phyloP scores from a whole-genome alignment of 257 asterid species.

The Oldenlandia corymbosa region DNA sequence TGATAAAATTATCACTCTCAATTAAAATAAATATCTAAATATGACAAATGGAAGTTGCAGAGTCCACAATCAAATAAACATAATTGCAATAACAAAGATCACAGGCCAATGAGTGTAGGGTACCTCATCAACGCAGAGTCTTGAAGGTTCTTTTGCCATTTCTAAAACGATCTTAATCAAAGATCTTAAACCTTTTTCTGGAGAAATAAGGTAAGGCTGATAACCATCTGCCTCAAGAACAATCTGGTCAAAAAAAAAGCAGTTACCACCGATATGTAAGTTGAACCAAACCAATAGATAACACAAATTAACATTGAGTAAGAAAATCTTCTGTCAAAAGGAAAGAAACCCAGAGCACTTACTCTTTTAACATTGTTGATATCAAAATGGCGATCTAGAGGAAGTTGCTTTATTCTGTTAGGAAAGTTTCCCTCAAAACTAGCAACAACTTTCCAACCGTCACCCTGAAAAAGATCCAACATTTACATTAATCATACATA shows the following conservation, averaged over 20 bases:
- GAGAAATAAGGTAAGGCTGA: slow-evolving; percentile 98
- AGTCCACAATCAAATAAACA: neutral
- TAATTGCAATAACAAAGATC: neutral
- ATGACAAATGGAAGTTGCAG: neutral
- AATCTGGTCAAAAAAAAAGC: slow-evolving; percentile 46
- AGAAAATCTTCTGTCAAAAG: neutral
- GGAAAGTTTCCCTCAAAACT: slow-evolving; percentile 99
- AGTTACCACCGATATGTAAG: slow-evolving; percentile 19
- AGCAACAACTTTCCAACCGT: slow-evolving; percentile 97
- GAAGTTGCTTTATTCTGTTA: slow-evolving; percentile 86
- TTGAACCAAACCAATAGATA: neutral
- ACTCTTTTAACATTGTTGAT: slow-evolving; percentile 90
- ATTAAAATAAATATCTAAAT: neutral
- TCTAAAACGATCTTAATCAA: slow-evolving; percentile 79
- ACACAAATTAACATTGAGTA: neutral
- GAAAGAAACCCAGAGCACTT: slow-evolving; percentile 14
- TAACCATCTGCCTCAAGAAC: slow-evolving; percentile 99
- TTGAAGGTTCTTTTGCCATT: slow-evolving; percentile 95
- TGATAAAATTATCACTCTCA: neutral
- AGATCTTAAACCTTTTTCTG: slow-evolving; percentile 94
- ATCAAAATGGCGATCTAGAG: slow-evolving; percentile 92
- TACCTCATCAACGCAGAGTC: slow-evolving; percentile 99
- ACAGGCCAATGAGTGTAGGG: neutral
- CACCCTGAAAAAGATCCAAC: slow-evolving; percentile 48
- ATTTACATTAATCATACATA: neutral